Base-by-base conservation (phyloP, 2,329 filamentous ascomycete genomes). In the Xylariaceae sp. region DNA sequence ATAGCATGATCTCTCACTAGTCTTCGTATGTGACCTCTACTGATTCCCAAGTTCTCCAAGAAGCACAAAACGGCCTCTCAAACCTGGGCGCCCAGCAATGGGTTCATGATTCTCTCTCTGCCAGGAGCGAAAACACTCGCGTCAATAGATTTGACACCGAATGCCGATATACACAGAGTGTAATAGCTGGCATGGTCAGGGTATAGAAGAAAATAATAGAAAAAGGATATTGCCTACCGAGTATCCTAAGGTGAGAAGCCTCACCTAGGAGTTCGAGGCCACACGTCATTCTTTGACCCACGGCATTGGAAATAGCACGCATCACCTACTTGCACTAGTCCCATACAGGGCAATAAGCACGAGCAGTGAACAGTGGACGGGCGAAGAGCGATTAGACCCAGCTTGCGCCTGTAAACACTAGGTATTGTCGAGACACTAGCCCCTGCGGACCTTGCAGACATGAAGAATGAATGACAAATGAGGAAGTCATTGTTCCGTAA, bases 61-160 rank as follows among this genome's bases (percentile, higher is more conserved):
- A 79, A 65, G 68, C 71, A 71, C 76, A 79, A 77, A 72, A 80
- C 77, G 77, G 76, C 70, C 67, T 76, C 76, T 80, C 73, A 68
- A 78, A 75, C 67, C 69, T 73, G 73, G 76, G 77, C 76, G 77
- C 77, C 76, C 76, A 80, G 78, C 76, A 79, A 78, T 71, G 76
- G 77, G 78, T 73, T 59, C 55, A 68, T 65, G 50, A 21, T 63
- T 74, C 66, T 30, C 68, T 80, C 74, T 79, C 70, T 78, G 78
- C 77, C 78, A 80, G 76, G 70, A 67, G 76, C 74, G 76, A 79
- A 79, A 77, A 80, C 76, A 76, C 72, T 70, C 72, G 74, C 67
- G 73, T 69, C 75, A 75, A 77, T 71, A 64, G 68, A 66, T 72
- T 52, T 61, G 72, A 70, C 71, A 59, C 67, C 73, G 74, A 72